Percentiles rank a stretch among this genome's conserved stretches.
These are phyloP conservation scores for Casuarina equisetifolia DNA, from an alignment of 306 rosid genomes.

Conservation along the genomic window DNA sequence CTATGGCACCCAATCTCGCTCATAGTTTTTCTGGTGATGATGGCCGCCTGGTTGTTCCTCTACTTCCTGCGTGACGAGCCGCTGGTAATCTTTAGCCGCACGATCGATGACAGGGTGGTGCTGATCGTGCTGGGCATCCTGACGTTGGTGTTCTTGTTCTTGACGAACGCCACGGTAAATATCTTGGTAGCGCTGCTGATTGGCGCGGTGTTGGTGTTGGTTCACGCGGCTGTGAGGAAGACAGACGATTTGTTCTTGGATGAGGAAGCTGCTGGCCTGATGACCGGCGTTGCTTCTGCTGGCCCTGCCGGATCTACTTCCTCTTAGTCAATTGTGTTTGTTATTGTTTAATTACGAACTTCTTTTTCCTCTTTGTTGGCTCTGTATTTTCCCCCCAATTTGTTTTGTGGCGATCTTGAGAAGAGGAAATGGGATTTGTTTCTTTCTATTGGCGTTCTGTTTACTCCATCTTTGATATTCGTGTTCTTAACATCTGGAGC, in stretches of 20 bases:
- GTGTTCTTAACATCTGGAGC: background rate
- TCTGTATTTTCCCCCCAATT: background rate
- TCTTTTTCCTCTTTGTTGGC: too few relatives aligned
- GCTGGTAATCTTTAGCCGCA: conserved; percentile 41
- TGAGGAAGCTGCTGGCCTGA: conserved; percentile 35
- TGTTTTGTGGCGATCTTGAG: background rate
- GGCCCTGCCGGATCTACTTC: conserved; percentile 31
- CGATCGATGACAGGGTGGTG: conserved; percentile 67
- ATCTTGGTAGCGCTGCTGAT: conserved; percentile 31
- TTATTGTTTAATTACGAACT: background rate
- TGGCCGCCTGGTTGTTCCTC: conserved; percentile 73
- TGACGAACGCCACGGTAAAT: conserved; percentile 63
- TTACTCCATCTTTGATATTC: background rate
- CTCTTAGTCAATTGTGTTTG: background rate
- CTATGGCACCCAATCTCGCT: conserved; percentile 89
- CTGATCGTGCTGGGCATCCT: conserved; percentile 46
- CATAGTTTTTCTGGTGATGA: conserved; percentile 55
- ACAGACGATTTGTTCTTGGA: background rate
- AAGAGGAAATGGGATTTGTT: conserved; percentile 7
- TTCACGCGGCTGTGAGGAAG: background rate
- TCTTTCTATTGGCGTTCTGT: background rate
- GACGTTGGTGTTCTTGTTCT: conserved; percentile 59
- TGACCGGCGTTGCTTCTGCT: conserved; percentile 27
- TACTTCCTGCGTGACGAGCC: conserved; percentile 94
- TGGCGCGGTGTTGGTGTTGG: background rate